A percentile compares a stretch with the other conserved stretches of the same genome.
phyloP scores from a whole-genome alignment of 495 filamentous ascomycete species.

The Aspergillus incahuasiensis region DNA sequence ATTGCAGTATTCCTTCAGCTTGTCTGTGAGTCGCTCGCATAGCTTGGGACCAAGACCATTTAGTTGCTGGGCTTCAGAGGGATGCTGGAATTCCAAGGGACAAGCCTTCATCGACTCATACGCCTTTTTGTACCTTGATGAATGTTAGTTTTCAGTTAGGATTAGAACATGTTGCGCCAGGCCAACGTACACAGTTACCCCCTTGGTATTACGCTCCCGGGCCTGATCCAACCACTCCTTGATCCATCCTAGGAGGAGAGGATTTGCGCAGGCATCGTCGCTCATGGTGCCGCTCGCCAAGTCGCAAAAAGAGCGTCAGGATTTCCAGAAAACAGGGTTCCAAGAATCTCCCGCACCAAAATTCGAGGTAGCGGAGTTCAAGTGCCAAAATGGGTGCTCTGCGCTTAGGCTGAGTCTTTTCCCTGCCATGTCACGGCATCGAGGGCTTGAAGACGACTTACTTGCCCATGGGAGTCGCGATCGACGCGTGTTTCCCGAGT shows the following conservation, averaged over 20 bases:
- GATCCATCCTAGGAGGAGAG: constrained; percentile 69
- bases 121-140: constrained; percentile 64
- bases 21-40: constrained; percentile 65
- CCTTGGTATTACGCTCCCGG: constrained; percentile 65
- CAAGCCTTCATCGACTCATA: constrained; percentile 79
- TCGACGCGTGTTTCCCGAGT: neutral
- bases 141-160: constrained; percentile 9
- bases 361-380: neutral
- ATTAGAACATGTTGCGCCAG: neutral
- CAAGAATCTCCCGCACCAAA: neutral
- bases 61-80: constrained; percentile 66
- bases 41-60: constrained; percentile 69
- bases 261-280: constrained; percentile 59
- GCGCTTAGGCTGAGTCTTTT: neutral
- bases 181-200: constrained; percentile 50
- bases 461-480: neutral
- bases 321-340: too few relatives aligned
- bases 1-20: constrained; percentile 60
- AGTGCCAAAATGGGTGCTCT: neutral
- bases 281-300: constrained; percentile 26
- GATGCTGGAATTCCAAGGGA: constrained; percentile 68
- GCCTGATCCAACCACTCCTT: constrained; percentile 78
- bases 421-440: neutral
- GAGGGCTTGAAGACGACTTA: neutral
- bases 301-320: neutral